A percentile compares a stretch with the other conserved stretches of the same genome.
Evolutionary conservation across 192 early-diverging fungal genomes (phyloP).

Genomic region (Phlyctochytrium planicorne): DNA sequence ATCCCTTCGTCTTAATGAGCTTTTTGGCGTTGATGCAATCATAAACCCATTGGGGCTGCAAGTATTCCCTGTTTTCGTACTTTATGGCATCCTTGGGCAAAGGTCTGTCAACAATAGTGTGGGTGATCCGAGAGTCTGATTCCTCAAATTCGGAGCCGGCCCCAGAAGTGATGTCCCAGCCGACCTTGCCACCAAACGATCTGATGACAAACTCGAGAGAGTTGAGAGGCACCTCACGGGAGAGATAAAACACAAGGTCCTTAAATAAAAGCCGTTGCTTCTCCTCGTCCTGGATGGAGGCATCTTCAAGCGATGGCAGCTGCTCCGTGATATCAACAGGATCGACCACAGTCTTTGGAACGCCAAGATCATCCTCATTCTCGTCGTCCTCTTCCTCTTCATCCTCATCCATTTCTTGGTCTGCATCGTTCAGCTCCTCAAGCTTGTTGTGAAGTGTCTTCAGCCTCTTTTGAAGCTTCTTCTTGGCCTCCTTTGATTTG

Average conservation of each 20-base stretch:
- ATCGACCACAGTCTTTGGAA: conserved; percentile 33
- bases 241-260: conserved; percentile 75
- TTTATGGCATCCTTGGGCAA: neutral
- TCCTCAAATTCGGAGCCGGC: conserved; percentile 76
- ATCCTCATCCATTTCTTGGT: conserved; percentile 26
- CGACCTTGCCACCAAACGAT: conserved; percentile 84
- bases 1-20: conserved; percentile 60
- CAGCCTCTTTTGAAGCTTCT: conserved; percentile 46
- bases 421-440: conserved; percentile 15
- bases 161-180: conserved; percentile 81
- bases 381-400: conserved; percentile 34
- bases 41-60: conserved; percentile 99
- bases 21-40: conserved; percentile 87
- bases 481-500: conserved; percentile 31
- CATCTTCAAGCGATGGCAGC: conserved; percentile 33
- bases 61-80: conserved; percentile 61
- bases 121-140: conserved; percentile 81
- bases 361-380: conserved; percentile 34
- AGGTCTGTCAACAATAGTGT: conserved; percentile 88
- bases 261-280: conserved; percentile 47
- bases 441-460: conserved; percentile 44
- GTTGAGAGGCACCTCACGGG: conserved; percentile 92
- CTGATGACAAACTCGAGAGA: conserved; percentile 90
- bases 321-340: conserved; percentile 25
- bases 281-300: conserved; percentile 35